Evolutionary conservation across 441 rosid species (phyloP).

Genomic region (Erodium trifolium): DNA sequence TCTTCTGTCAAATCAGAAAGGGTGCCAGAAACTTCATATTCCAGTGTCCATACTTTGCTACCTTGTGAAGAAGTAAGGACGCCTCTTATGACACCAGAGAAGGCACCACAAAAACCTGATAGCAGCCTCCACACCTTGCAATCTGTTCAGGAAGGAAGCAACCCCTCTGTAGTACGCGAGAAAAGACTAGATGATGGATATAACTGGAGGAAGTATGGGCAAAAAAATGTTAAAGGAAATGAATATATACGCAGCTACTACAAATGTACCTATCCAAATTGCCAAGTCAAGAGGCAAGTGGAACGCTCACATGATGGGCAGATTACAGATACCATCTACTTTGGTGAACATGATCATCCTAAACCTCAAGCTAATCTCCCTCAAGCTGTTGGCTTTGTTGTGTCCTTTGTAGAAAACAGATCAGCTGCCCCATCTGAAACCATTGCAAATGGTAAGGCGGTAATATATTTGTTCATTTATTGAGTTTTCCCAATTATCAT

Average conservation of each 20-base stretch:
- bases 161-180: constrained; percentile 33
- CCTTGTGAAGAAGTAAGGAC: not conserved
- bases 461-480: constrained; percentile 3
- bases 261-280: constrained; percentile 81
- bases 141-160: constrained; percentile 45
- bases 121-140: constrained; percentile 21
- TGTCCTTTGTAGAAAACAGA: constrained; percentile 30
- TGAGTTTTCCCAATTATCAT: not conserved
- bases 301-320: constrained; percentile 83
- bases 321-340: constrained; percentile 85
- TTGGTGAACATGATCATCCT: constrained; percentile 83
- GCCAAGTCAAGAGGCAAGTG: constrained; percentile 90
- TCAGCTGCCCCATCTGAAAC: constrained; percentile 19
- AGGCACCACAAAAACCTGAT: not conserved
- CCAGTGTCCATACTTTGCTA: constrained; percentile 3
- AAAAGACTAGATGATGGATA: too few species aligned
- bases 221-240: constrained; percentile 88
- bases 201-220: constrained; percentile 42
- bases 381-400: constrained; percentile 29
- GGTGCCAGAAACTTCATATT: constrained; percentile 26
- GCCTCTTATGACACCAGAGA: not conserved
- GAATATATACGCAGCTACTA: constrained; percentile 94
- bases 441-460: constrained; percentile 41
- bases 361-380: constrained; percentile 64
- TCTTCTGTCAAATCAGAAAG: constrained; percentile 26